These are phyloP conservation scores for Blastobotrys robertii DNA, from an alignment of 805 yeast species.

Conservation along the genomic window DNA sequence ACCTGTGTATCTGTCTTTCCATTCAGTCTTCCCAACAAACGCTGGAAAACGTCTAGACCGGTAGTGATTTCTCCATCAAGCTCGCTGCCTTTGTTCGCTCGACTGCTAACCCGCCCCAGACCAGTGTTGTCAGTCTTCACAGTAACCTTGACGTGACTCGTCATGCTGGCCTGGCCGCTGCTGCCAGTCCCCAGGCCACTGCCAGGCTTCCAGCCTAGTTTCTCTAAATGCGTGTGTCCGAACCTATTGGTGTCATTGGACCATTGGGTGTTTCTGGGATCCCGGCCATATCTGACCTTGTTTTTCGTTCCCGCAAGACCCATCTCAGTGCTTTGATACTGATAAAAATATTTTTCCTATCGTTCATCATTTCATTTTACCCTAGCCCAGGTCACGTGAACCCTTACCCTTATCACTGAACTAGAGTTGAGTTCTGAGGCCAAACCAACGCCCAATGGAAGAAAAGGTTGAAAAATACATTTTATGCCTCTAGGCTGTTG, in stretches of 20 bases:
- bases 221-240: conserved; percentile 77
- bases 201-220: conserved; percentile 90
- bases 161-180: conserved; percentile 42
- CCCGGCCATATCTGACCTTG: conserved; percentile 79
- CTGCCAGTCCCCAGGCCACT: conserved; percentile 61
- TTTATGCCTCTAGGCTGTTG: no score
- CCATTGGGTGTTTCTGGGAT: conserved; percentile 94
- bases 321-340: conserved; percentile 13
- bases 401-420: neutral
- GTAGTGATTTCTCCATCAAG: conserved; percentile 70
- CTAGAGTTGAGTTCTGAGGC: neutral
- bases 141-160: conserved; percentile 73
- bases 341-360: conserved; percentile 11
- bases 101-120: conserved; percentile 58
- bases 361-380: neutral
- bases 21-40: conserved; percentile 78
- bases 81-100: conserved; percentile 36
- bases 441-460: no score
- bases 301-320: conserved; percentile 52
- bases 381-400: neutral
- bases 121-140: conserved; percentile 80
- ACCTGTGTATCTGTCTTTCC: conserved; percentile 65
- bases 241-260: conserved; percentile 62
- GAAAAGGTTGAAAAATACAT: no score
- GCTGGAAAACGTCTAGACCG: conserved; percentile 88